Evolutionary conservation across 495 filamentous ascomycete species (phyloP).

Genomic region (Xylaria cubensis): DNA sequence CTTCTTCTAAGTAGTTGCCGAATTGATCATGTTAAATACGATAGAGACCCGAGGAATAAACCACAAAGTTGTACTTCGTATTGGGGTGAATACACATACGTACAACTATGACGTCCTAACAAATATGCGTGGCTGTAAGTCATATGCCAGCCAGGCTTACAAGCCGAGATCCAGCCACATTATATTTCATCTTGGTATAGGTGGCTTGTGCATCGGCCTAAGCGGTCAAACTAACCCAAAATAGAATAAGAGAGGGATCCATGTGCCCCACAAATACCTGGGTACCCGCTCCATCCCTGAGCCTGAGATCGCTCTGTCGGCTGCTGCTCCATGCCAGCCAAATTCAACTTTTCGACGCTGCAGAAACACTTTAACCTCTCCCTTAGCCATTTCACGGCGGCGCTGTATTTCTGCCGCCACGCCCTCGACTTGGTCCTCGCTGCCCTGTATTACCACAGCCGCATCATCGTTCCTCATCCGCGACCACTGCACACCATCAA

Average conservation of each 20-base stretch:
- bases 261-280: background rate
- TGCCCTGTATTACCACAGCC: slow-evolving; percentile 26
- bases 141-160: slow-evolving; percentile 8
- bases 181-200: slow-evolving; percentile 6
- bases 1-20: background rate
- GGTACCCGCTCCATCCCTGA: slow-evolving; percentile 25
- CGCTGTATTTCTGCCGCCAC: slow-evolving; percentile 25
- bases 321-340: slow-evolving; percentile 30
- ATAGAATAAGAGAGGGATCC: background rate
- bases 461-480: slow-evolving; percentile 11
- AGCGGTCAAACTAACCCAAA: background rate
- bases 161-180: slow-evolving; percentile 13
- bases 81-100: no score
- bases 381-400: slow-evolving; percentile 34
- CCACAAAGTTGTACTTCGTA: no score
- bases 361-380: slow-evolving; percentile 39
- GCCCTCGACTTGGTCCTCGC: slow-evolving; percentile 28
- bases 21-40: background rate
- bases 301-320: slow-evolving; percentile 30
- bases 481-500: slow-evolving; percentile 27
- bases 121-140: no score
- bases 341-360: slow-evolving; percentile 38
- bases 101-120: no score
- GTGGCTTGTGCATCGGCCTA: slow-evolving; percentile 5
- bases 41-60: no score